These are phyloP conservation scores for Euphorbia lathyris DNA, from an alignment of 345 rosid genomes.

Conservation along the genomic window DNA sequence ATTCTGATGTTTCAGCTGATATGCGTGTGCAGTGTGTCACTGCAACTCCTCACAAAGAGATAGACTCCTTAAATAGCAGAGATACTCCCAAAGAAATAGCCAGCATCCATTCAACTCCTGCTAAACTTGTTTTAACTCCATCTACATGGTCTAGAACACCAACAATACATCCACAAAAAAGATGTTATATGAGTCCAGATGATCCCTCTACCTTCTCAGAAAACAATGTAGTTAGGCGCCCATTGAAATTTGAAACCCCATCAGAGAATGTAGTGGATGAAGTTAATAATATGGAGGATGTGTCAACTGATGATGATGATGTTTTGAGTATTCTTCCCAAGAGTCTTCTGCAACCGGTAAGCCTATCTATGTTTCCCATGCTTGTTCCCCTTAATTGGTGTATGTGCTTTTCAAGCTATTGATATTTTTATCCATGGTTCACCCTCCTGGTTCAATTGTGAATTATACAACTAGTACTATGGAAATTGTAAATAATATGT, in stretches of 20 bases:
- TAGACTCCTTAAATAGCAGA: neutral
- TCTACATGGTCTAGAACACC: no score
- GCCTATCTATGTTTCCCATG: conserved; percentile 16
- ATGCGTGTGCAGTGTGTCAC: neutral
- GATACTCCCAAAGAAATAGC: neutral
- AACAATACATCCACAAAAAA: conserved; percentile 41
- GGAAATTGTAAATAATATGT: no score
- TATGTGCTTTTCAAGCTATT: neutral
- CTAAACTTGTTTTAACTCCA: no score
- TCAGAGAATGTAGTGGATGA: conserved; percentile 33
- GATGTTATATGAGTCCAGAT: conserved; percentile 51
- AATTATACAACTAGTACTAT: neutral
- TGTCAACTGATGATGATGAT: conserved; percentile 33
- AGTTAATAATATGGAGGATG: conserved; percentile 19
- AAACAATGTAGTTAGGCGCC: conserved; percentile 57
- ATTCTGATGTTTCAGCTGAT: no score
- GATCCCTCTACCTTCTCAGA: conserved; percentile 36
- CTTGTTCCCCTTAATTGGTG: neutral
- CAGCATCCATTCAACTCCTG: conserved; percentile 34
- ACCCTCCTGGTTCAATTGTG: neutral
- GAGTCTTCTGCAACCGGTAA: conserved; percentile 59
- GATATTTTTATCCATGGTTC: neutral
- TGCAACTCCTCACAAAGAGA: conserved; percentile 45
- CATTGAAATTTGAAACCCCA: conserved; percentile 58
- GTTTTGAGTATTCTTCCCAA: conserved; percentile 49